A percentile compares a stretch with the other conserved stretches of the same genome.
These are phyloP conservation scores for Excoecaria agallocha DNA, from an alignment of 345 rosid species.

Conservation along the genomic window DNA sequence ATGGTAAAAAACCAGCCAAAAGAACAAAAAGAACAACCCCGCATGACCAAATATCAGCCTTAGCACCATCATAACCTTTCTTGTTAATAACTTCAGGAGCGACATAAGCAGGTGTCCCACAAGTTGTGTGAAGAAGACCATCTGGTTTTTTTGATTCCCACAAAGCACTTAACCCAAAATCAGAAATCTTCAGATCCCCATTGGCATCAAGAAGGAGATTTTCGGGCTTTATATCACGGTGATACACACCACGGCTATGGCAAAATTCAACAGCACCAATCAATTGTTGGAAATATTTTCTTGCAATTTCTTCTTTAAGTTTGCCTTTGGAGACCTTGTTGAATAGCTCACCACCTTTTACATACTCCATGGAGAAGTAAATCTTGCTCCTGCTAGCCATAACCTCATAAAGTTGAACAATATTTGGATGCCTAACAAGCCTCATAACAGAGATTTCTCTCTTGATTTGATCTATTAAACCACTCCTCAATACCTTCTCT, in stretches of 20 bases:
- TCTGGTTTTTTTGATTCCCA: slow-evolving; percentile 55
- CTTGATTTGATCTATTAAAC: slow-evolving; percentile 79
- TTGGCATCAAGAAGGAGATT: slow-evolving; percentile 75
- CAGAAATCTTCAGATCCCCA: slow-evolving; percentile 64
- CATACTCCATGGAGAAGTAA: slow-evolving; percentile 75
- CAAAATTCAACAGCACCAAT: slow-evolving; percentile 74
- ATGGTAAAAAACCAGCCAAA: slow-evolving; percentile 76
- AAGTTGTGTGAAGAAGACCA: slow-evolving; percentile 83
- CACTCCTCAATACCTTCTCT: slow-evolving; percentile 54
- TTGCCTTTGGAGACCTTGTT: slow-evolving; percentile 64
- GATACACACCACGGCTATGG: slow-evolving; percentile 85
- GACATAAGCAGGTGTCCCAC: slow-evolving; percentile 91
- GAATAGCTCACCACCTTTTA: slow-evolving; percentile 80
- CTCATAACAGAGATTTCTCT: slow-evolving; percentile 85
- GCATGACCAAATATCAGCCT: slow-evolving; percentile 86
- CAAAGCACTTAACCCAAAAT: slow-evolving; percentile 75
- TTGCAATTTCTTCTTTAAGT: slow-evolving; percentile 63
- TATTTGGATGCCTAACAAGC: slow-evolving; percentile 67
- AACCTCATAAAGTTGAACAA: slow-evolving; percentile 75
- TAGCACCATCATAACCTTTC: slow-evolving; percentile 78
- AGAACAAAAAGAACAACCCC: slow-evolving; percentile 75
- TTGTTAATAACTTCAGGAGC: slow-evolving; percentile 76
- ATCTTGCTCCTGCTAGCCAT: slow-evolving; percentile 86
- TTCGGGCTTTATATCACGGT: slow-evolving; percentile 85
- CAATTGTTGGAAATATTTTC: slow-evolving; percentile 74